Evolutionary conservation across 345 rosid genomes (phyloP), one percentile per base, ranked within the genome.

Genomic region (Turnera subulata): DNA sequence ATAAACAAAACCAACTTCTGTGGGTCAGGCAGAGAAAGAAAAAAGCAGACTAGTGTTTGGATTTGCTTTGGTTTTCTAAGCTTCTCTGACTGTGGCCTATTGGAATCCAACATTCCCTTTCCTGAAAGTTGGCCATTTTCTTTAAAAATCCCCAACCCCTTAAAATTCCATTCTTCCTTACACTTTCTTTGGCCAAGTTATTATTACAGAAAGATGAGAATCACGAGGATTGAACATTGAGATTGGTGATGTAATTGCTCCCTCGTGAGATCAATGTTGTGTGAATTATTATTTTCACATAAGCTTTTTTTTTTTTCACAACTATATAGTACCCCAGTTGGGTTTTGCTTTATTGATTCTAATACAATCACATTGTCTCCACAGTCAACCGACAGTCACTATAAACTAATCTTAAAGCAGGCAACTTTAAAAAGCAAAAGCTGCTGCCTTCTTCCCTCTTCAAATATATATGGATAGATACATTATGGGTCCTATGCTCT

Each of bases 101-200:
- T 44, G 68, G 81, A 78, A 76, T 73, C 86, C 82, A 70, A 78
- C 86, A 82, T 73, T 78, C 83, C 62, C 70, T 73, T 73, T 78
- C 81, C 62, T 70, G 70, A 24, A 62, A 69, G 64, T 44, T 46
- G 69, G 65, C 64, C 71, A 61, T 63, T 52, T 44, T 37, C 57
- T 45, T 53, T 51, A 50, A 32, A 53, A 29, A 49, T 0, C 18
- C 21, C 35, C 26, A 42, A 35, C 25, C 69, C 46, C 58, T 56
- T 20, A 51, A 67, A 64, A 56, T 63, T 72, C 65, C 44, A 43
- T 42, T 61, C 57, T 55, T 67, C 16, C 39, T 53, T 57, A 52
- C 50, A 6, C 23, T 50, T 55, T 54, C n/a, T 44, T 45, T 40
- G 40, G 43, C 19, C 37, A n/a, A 16, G 40, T 65, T 53, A 62